Evolutionary conservation across 495 filamentous ascomycete genomes (phyloP), one percentile per base, ranked within the genome.

Genomic region (Xylaria nigripes): DNA sequence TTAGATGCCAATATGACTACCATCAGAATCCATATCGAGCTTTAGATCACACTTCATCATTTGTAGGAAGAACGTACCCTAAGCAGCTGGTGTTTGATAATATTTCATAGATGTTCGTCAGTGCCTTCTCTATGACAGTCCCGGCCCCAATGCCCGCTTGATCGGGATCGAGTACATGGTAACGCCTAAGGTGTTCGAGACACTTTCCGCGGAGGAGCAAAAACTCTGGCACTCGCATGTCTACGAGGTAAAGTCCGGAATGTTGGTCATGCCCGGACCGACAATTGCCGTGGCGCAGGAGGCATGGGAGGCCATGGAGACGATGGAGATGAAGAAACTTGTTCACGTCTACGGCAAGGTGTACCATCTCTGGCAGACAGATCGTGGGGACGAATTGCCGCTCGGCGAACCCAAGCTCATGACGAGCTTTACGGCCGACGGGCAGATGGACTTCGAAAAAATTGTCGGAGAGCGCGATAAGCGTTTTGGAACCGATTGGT

Each of bases 111-210:
- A 74, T 16, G 70, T 72, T 50, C 80, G 89, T 19, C 88, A 91
- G 75, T 96, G 92, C 62, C 77, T 96, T 36, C 81, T 96, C 47
- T 95, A 95, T 75, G 88, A 92, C 68, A 76, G 77, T 1, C 72
- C 81, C 0, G 68, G 70, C 0, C 70, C 78, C 16, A 81, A 82
- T 43, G 89, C 90, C 8, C 76, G 85, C 2, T 74, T 95, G 12
- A 84, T 95, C 56, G 90, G 90, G 34, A 75, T 96, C 57, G 92
- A 96, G 69, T 96, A 96, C 75, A 93, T 96, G 90, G 86, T 96
- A 62, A 81, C 82, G 2, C 81, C 82, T 0, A 69, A 71, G 2
- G 72, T 95, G 1, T 95, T 82, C 73, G 68, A 73, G 9, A 83
- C 79, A 0, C 81, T 96, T 0, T 72, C 79, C 6, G 5, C 63